Evolutionary conservation across 345 rosid genomes (phyloP), one percentile per base, ranked within the genome.

Genomic region (Aquilaria malaccensis): DNA sequence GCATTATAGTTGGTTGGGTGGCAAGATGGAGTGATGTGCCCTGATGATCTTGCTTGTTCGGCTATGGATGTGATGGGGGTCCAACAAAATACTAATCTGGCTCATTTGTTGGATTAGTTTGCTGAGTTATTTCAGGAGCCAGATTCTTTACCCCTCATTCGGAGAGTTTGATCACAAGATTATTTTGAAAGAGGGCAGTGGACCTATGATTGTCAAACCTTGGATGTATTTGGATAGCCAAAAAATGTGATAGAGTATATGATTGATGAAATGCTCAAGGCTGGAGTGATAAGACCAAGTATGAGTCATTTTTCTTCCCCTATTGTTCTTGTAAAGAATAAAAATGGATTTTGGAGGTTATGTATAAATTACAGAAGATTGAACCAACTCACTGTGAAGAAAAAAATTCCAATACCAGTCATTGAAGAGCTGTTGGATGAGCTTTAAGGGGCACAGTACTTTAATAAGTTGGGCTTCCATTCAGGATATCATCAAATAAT

Each of bases 391-490:
- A 63, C 58, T 7, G 11, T 63, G 6, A 63, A 63, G 30, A 51
- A 63, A 2, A 63, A 63, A 22, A 37, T 3, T 15, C 67, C 7
- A 2, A 52, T 63, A 29, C 59, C 67, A 6, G 5, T 10, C 9
- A 53, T 52, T 2, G 67, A 63, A 5, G 68, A 64, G 6, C 31
- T 55, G 15, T n/a, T 64, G 2, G 60, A 64, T 6, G 52, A 64
- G 43, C 30, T 64, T 0, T 43, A 45, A 22, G 54, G 68, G 13
- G 52, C 33, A 10, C 6, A 6, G 3, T 55, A 2, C 12, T 64
- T 43, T 55, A 41, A 9, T 47, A 55, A 64, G 52, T n/a, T 64
- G n/a, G 60, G 46, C 7, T 11, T 64, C 12, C 2, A 33, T 7
- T 45, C 43, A 6, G 10, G 50, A 6, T 55, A 10, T n/a, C 14